Conservation (phyloP, 1,284 basidiomycete species). For the Earliella scabrosa region DNA sequence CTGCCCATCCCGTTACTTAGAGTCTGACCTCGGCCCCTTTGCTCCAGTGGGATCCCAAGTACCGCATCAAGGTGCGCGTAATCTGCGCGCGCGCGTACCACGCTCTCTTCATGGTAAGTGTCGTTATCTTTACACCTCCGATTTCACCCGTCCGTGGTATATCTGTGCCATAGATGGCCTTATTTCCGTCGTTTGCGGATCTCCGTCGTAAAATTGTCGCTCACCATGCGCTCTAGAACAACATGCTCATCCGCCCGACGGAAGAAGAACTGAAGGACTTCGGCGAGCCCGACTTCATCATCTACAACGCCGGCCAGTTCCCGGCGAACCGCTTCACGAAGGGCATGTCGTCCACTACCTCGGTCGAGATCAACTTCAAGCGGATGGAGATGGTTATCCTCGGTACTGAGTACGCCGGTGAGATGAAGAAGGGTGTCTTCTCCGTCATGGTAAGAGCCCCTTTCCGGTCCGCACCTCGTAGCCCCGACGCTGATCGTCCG, state of each 20-base stretch:
- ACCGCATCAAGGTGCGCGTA: conserved; percentile 99
- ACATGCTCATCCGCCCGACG: conserved; percentile 99
- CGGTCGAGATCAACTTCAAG: conserved; percentile 99
- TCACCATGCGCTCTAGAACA: conserved; percentile 63
- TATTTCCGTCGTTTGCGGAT: conserved; percentile 4
- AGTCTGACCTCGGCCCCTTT: conserved; percentile 5
- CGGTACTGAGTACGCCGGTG: conserved; percentile 98
- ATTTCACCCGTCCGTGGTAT: conserved; percentile 10
- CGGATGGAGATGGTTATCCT: conserved; percentile 99
- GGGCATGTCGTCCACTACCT: conserved; percentile 99
- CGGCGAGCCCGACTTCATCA: conserved; percentile 99
- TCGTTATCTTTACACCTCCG: conserved; percentile 5
- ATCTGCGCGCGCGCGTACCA: conserved; percentile 99
- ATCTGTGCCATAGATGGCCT: background rate
- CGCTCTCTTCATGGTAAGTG: conserved; percentile 95
- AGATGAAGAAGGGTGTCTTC: conserved; percentile 99
- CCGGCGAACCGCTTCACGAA: conserved; percentile 99
- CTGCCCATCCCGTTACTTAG: conserved; percentile 7
- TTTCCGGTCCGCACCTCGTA: conserved; percentile 14
- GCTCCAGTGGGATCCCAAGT: conserved; percentile 92
- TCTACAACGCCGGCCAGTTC: conserved; percentile 99
- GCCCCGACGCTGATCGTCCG: conserved; percentile 23
- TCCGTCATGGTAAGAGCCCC: conserved; percentile 83
- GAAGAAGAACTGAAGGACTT: conserved; percentile 94
- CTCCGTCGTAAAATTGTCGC: conserved; percentile 19